Evolutionary conservation across 2,329 filamentous ascomycete species (phyloP), one percentile per base, ranked within the genome.

Genomic region (Colletotrichum noveboracense): DNA sequence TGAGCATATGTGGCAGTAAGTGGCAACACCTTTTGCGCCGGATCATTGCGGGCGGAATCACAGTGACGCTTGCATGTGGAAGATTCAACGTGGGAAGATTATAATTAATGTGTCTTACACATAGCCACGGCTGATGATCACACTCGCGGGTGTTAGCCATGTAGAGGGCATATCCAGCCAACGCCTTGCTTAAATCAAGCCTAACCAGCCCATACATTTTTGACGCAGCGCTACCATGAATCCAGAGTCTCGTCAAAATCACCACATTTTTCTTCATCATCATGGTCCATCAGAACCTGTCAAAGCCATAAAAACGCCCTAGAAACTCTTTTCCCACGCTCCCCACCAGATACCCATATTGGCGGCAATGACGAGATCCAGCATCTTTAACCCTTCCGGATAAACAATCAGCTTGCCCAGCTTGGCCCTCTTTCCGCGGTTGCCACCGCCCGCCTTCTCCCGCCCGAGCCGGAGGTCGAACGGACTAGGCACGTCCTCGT

Each of bases 311-410:
- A 48, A 6, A 64, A 38, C 21, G 21, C 21, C 52, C 77, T 72
- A 82, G 36, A 83, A 86, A 81, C 85, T 88, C 80, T 86, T 89
- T 80, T 95, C 94, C 91, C 96, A 98, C 6, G 94, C 92, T 79
- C 93, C 93, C 96, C 96, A 98, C 95, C 96, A 99, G 18, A 98
- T 87, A 2, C 94, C 95, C 85, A 99, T 91, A 82, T 98, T 98
- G 13, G 96, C 94, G 6, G 96, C 95, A 24, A 99, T 95, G 1
- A 98, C 88, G 74, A 99, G 84, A 87, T 99, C 97, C 80, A 98
- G 85, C 96, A 99, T 98, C 87, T 98, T 98, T 78, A 98, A 86
- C 0, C 97, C 97, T 80, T 98, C 96, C 71, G 96, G 93, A 79
- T 96, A 92, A 48, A 99, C 90, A 67, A 98, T 95, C 67, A 99